Percentiles rank a stretch among this genome's conserved stretches.
These are phyloP conservation scores for Backusella westeae DNA, from an alignment of 192 early-diverging fungal species.

Conservation along the genomic window DNA sequence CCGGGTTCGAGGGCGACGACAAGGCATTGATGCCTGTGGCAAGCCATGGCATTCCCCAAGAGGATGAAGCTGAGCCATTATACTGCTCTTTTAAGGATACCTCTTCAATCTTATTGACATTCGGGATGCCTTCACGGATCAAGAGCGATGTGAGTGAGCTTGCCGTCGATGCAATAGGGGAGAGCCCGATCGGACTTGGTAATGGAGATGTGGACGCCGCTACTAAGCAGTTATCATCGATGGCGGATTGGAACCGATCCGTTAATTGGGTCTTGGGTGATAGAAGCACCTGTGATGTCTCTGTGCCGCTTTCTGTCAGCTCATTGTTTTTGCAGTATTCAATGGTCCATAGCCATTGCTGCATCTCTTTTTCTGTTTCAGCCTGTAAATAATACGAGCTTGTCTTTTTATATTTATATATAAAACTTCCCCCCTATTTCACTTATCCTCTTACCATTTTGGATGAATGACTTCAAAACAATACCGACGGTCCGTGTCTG, in stretches of 20 bases:
- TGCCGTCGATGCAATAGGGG: neutral
- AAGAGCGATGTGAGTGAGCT: slow-evolving; percentile 23
- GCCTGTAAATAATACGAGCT: slow-evolving; percentile 57
- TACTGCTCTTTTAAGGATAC: neutral
- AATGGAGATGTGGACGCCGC: neutral
- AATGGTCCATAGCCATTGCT: slow-evolving; percentile 52
- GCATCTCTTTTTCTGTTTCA: slow-evolving; percentile 69
- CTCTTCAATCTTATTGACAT: neutral
- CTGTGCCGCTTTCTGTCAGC: neutral
- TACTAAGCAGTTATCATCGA: neutral
- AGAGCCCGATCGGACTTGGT: neutral
- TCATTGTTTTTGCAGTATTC: slow-evolving; percentile 11
- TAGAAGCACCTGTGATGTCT: neutral
- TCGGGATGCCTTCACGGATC: slow-evolving; percentile 10
- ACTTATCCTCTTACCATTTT: slow-evolving; percentile 47
- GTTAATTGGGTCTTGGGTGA: neutral
- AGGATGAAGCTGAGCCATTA: neutral
- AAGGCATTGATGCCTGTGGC: slow-evolving; percentile 21
- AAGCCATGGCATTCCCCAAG: slow-evolving; percentile 40
- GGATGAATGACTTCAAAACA: slow-evolving; percentile 68
- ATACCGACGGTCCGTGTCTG: slow-evolving; percentile 62
- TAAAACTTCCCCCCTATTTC: too few species aligned
- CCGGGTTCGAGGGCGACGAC: neutral
- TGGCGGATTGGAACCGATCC: neutral
- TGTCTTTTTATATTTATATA: neutral